These are phyloP conservation scores for Fusarium sp. DNA, from an alignment of 2,329 filamentous ascomycete species.

Conservation along the genomic window DNA sequence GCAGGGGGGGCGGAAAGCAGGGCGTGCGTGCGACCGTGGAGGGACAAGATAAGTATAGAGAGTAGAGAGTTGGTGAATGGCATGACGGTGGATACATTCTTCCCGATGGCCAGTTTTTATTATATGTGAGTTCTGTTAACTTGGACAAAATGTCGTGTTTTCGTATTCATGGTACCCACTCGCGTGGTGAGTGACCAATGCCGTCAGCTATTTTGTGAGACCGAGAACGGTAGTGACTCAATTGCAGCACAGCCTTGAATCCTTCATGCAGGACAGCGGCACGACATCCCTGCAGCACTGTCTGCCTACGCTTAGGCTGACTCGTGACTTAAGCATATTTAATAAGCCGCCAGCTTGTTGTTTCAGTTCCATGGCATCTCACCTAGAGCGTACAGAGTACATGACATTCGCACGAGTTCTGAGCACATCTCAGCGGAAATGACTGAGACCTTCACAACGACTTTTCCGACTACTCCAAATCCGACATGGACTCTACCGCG, in stretches of 20 bases:
- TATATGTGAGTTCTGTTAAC: background rate
- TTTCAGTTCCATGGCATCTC: background rate
- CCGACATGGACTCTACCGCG: background rate
- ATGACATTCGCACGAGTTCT: background rate
- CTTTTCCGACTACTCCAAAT: background rate
- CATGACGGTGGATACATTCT: background rate
- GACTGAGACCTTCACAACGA: background rate
- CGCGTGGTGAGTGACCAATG: background rate
- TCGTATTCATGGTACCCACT: background rate
- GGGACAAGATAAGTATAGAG: background rate
- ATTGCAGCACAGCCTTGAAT: background rate
- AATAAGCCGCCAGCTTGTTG: rapidly evolving
- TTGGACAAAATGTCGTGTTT: background rate
- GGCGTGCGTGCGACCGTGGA: background rate
- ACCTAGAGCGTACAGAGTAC: too few relatives aligned
- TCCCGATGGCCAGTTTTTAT: background rate
- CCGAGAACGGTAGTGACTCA: background rate
- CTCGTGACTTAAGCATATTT: background rate
- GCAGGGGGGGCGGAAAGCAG: background rate
- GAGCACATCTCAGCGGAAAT: rapidly evolving
- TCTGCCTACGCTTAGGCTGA: background rate
- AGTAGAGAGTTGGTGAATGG: background rate
- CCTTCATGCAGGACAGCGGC: background rate
- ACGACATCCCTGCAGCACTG: background rate
- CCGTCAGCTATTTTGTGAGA: background rate